A percentile compares a stretch with the other conserved stretches of the same genome.
These are phyloP conservation scores for Xylaria intraflava DNA, from an alignment of 495 filamentous ascomycete species.

Conservation along the genomic window DNA sequence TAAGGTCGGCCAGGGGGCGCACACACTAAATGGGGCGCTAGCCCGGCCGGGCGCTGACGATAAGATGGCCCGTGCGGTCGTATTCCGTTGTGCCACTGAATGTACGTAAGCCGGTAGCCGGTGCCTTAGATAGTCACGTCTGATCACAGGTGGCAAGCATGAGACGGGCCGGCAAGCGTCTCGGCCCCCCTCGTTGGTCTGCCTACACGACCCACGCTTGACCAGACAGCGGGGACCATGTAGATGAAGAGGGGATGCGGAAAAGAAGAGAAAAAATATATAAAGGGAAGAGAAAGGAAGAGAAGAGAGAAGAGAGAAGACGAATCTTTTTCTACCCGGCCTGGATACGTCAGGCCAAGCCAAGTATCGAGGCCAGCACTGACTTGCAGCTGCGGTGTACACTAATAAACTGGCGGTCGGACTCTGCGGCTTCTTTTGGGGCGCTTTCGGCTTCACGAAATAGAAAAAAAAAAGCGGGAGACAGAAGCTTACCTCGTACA, in stretches of 20 bases:
- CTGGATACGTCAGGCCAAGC: not conserved
- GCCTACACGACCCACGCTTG: constrained; percentile 3
- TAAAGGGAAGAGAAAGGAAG: not conserved
- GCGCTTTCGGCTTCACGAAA: not conserved
- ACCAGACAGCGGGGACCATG: not conserved
- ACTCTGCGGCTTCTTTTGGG: constrained; percentile 4
- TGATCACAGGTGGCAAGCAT: no score
- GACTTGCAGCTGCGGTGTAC: constrained; percentile 11
- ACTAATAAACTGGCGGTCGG: constrained; percentile 1
- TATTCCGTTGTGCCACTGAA: not conserved
- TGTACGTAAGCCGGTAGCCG: no score
- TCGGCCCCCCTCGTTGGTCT: not conserved
- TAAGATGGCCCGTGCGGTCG: not conserved
- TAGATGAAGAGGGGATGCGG: not conserved
- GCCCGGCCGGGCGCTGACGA: not conserved
- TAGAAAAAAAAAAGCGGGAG: not conserved
- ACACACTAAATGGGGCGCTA: constrained; percentile 5
- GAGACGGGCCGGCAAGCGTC: no score
- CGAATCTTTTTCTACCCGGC: not conserved
- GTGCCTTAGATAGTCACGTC: no score
- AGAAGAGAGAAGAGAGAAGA: not conserved
- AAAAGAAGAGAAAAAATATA: not conserved
- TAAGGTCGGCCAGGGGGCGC: no score
- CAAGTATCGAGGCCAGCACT: not conserved
- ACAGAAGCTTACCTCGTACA: not conserved